These are phyloP conservation scores for Aegilops umbellulata DNA, from an alignment of 176 grass and related monocot genomes.

Conservation along the genomic window DNA sequence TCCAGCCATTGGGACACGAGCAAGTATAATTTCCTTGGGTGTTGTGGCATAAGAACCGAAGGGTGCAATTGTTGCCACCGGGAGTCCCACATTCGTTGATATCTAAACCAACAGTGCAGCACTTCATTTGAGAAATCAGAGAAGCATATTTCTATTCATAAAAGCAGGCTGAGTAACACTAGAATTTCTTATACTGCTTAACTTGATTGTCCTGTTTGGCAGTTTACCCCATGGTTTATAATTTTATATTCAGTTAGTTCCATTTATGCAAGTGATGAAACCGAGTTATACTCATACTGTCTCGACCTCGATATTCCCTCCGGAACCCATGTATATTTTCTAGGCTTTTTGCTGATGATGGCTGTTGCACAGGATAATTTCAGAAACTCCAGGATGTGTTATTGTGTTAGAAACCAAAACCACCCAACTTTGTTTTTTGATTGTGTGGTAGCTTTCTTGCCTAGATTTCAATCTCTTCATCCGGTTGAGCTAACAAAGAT, in stretches of 20 bases:
- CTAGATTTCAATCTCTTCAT: background rate
- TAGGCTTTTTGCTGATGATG: background rate
- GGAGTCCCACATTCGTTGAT: background rate
- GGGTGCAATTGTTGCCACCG: background rate
- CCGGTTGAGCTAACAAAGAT: background rate
- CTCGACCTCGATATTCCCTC: background rate
- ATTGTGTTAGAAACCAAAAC: too few relatives aligned
- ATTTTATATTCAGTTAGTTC: background rate
- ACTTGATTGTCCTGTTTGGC: background rate
- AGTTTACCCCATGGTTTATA: too few relatives aligned
- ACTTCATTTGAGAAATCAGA: conserved; percentile 19
- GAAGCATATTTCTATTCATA: background rate
- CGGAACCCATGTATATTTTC: background rate
- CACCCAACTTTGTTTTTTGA: background rate
- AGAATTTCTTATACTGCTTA: background rate
- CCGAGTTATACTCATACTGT: too few relatives aligned
- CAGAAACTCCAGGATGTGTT: too few relatives aligned
- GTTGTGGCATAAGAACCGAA: background rate
- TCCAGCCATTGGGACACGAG: background rate
- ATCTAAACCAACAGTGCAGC: background rate
- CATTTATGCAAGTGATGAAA: background rate
- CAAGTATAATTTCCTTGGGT: conserved; percentile 13
- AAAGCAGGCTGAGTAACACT: background rate
- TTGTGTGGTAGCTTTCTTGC: background rate
- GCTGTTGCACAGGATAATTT: background rate